Conservation (phyloP, 2,329 filamentous ascomycete species). For the Metarhizium rileyi region DNA sequence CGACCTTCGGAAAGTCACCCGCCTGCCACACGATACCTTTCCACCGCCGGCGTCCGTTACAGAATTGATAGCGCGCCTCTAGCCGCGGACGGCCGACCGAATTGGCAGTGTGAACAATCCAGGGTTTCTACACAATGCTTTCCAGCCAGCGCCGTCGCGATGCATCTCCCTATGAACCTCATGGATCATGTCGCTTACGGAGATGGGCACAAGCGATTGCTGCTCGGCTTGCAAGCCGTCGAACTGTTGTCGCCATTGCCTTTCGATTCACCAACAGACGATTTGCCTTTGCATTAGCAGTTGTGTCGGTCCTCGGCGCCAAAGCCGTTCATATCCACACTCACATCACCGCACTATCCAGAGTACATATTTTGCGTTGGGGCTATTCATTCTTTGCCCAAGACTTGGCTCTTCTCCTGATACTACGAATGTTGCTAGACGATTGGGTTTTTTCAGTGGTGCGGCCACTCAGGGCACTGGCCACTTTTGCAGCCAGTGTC, state of each 20-base stretch:
- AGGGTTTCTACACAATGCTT: background rate
- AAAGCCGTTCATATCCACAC: constrained; percentile 20
- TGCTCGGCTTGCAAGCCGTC: background rate
- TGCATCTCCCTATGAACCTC: background rate
- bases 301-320: constrained; percentile 17
- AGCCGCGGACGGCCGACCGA: background rate
- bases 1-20: background rate
- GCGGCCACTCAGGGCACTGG: constrained; percentile 1
- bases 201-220: background rate
- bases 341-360: constrained; percentile 18
- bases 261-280: constrained; percentile 17
- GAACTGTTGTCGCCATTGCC: background rate
- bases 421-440: constrained; percentile 20
- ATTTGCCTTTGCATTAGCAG: constrained; percentile 20
- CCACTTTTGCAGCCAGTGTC: constrained; percentile 9
- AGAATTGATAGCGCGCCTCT: background rate
- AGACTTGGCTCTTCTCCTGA: constrained; percentile 18
- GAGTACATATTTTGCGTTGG: constrained; percentile 18
- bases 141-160: background rate
- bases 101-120: background rate
- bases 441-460: constrained; percentile 11
- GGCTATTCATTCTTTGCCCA: constrained; percentile 24
- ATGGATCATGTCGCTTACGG: background rate
- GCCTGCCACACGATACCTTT: background rate
- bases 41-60: background rate